phyloP scores from a whole-genome alignment of 371 early-diverging fungal genomes.

The Dichotomocladium elegans region DNA sequence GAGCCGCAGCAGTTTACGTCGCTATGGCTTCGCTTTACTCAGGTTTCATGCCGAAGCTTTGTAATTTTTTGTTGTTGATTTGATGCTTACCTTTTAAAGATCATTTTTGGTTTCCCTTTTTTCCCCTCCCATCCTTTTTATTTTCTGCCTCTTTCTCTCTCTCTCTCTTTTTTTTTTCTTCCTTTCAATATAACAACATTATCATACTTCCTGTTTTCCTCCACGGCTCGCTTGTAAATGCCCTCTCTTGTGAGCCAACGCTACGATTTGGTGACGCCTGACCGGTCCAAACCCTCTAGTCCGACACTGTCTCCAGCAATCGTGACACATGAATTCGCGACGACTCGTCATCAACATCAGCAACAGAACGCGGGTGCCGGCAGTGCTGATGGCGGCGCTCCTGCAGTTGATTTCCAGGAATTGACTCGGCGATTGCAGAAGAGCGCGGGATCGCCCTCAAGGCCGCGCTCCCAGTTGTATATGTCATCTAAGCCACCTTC shows the following conservation, averaged over 20 bases:
- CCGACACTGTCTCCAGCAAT: conserved; percentile 39
- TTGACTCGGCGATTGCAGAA: conserved; percentile 26
- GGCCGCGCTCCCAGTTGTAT: conserved; percentile 37
- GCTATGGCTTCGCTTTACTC: neutral
- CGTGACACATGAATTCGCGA: conserved; percentile 36
- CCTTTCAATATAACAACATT: neutral
- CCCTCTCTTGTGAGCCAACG: conserved; percentile 35
- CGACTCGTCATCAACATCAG: conserved; percentile 26
- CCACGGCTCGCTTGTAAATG: conserved; percentile 14
- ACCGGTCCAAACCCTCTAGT: conserved; percentile 36
- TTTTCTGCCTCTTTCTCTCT: conserved; percentile 4
- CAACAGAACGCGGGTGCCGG: conserved; percentile 13
- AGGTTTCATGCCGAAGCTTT: neutral
- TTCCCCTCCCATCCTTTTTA: neutral
- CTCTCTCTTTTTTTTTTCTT: neutral
- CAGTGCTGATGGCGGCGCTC: conserved; percentile 9
- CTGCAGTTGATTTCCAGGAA: conserved; percentile 33
- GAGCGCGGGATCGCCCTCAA: conserved; percentile 1
- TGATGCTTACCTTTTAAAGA: no score
- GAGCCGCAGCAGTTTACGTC: conserved; percentile 1
- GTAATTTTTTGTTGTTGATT: no score
- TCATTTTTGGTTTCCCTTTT: no score
- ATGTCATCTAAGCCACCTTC: conserved; percentile 26
- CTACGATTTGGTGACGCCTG: conserved; percentile 43
- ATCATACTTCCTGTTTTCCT: neutral